Evolutionary conservation across 2,329 filamentous ascomycete species (phyloP), one percentile per base, ranked within the genome.

Genomic region (Monosporascus sp.): DNA sequence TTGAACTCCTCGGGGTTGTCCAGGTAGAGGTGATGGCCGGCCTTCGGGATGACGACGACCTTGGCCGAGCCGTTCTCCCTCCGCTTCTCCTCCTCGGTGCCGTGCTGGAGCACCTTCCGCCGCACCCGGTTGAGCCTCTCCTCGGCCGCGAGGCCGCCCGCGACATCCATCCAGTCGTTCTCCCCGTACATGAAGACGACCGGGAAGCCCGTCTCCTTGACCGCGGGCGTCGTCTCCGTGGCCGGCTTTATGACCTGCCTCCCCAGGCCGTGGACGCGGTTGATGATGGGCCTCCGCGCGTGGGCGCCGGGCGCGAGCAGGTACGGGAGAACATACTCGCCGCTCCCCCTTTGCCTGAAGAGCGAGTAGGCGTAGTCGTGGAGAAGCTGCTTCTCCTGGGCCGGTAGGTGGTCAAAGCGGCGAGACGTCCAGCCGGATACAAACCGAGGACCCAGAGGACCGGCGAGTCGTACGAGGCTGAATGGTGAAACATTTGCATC

Each of bases 101-200:
- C 88, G 22, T 79, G 70, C 14, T 78, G 71, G 3, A 96, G 72
- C 0, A 80, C 76, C 49, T 81, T 80, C 26, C 73, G 72, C 58
- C 81, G 82, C 58, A 87, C 84, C 54, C 86, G 78, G 55, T 89
- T 86, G 14, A 97, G 80, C 69, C 88, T 91, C 71, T 92, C 83
- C 65, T 88, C 83, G 0, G 92, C 86, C 0, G 88, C 91, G 47
- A 86, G 83, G 0, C 94, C 94, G 27, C 92, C 94, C 0, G 85
- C 84, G 8, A 94, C 86, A 61, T 99, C 94, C 94, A 99, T 99
- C 94, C 94, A 99, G 75, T 99, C 94, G 65, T 94, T 86, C 64
- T 97, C 92, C 58, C 94, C 94, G 67, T 99, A 99, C 88, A 97
- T 92, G 68, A 99, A 82, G 8, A 97, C 81, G 35, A 97, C 77